These are phyloP conservation scores for Chlamydomonas reinhardtii DNA, from an alignment of 163 green algal species.

Conservation along the genomic window DNA sequence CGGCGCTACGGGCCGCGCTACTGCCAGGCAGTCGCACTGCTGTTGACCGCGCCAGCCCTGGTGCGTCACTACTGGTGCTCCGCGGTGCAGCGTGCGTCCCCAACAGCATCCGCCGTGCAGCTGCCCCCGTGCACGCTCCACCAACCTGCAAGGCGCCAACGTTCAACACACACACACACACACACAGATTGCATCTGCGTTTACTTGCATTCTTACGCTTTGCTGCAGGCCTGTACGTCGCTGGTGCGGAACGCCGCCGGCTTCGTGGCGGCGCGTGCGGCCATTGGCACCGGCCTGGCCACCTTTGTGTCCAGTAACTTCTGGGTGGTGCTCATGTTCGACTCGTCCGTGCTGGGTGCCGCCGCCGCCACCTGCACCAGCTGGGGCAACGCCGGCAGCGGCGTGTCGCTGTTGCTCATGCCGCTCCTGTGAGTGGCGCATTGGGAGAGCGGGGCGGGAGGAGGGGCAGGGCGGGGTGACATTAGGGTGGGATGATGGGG, in stretches of 20 bases:
- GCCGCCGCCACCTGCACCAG: constrained; percentile 70
- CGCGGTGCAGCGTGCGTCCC: too few relatives aligned
- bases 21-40: constrained; percentile 59
- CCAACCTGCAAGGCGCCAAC: too few relatives aligned
- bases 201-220: too few relatives aligned
- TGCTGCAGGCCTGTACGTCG: constrained; percentile 71
- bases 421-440: constrained; percentile 74
- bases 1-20: constrained; percentile 37
- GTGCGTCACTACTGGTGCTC: too few relatives aligned
- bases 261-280: constrained; percentile 84
- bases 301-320: constrained; percentile 82
- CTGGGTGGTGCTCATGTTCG: constrained; percentile 81
- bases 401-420: constrained; percentile 90
- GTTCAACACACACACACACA: too few relatives aligned
- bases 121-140: too few relatives aligned
- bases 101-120: too few relatives aligned
- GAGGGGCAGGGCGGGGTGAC: too few relatives aligned
- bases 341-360: constrained; percentile 76
- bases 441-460: too few relatives aligned
- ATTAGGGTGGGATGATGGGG: too few relatives aligned
- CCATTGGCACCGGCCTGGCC: constrained; percentile 88
- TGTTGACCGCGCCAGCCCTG: constrained; percentile 68
- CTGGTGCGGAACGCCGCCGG: constrained; percentile 71
- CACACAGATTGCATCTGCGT: too few relatives aligned
- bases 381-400: constrained; percentile 93